Conservation (phyloP, 2,329 filamentous ascomycete genomes). For the Aulographum hederae region DNA sequence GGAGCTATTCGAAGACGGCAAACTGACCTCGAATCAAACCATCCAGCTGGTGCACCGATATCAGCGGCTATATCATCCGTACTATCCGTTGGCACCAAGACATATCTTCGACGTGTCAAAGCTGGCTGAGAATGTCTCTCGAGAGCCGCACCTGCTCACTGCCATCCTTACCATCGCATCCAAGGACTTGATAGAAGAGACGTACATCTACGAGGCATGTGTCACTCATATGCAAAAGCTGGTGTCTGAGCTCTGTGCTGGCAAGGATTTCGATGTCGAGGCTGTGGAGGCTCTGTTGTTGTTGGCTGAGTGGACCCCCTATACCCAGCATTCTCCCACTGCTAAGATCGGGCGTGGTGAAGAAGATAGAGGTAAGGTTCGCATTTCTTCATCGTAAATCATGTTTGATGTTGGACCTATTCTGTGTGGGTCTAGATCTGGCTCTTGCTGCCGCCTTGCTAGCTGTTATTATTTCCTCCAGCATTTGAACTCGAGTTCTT, state of each 20-base stretch:
- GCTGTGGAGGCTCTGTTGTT: slow-evolving; percentile 52
- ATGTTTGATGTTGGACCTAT: too few relatives aligned
- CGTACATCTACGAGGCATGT: slow-evolving; percentile 45
- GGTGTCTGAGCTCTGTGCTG: slow-evolving; percentile 47
- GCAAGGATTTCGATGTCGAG: slow-evolving; percentile 48
- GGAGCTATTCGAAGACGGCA: too few relatives aligned
- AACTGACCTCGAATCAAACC: too few relatives aligned
- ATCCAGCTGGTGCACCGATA: slow-evolving; percentile 41
- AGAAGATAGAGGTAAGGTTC: too few relatives aligned
- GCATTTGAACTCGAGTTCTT: too few relatives aligned
- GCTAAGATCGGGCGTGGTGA: too few relatives aligned
- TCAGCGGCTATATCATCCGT: slow-evolving; percentile 48
- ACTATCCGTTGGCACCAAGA: slow-evolving; percentile 48
- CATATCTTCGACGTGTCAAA: slow-evolving; percentile 36
- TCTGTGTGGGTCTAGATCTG: too few relatives aligned
- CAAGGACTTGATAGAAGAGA: slow-evolving; percentile 48
- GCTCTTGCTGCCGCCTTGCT: too few relatives aligned
- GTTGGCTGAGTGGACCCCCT: slow-evolving; percentile 55
- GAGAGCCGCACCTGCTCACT: slow-evolving; percentile 49
- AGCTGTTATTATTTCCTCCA: too few relatives aligned
- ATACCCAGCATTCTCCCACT: too few relatives aligned
- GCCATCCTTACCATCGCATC: slow-evolving; percentile 54
- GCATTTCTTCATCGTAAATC: too few relatives aligned
- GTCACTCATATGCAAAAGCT: slow-evolving; percentile 52
- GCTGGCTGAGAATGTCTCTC: slow-evolving; percentile 36